A percentile compares a stretch with the other conserved stretches of the same genome.
Evolutionary conservation across 768 basidiomycete species (phyloP).

Genomic region (Suillus discolor): DNA sequence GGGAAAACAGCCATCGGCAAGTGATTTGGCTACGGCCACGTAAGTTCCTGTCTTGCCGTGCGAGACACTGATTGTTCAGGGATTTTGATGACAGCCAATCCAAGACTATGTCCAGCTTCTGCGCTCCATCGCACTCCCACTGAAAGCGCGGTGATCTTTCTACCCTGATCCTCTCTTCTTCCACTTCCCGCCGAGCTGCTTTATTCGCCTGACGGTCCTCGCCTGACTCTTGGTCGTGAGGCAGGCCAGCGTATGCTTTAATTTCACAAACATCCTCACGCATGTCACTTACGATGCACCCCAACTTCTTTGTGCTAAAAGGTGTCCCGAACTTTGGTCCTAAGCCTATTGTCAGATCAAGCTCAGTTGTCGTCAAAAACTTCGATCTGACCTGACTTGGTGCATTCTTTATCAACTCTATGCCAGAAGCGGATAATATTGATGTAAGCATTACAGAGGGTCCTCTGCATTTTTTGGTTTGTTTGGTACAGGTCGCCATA

Average conservation of each 20-base stretch:
- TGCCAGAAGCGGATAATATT: constrained; percentile 27
- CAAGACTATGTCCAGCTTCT: too few species aligned
- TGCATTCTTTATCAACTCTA: constrained; percentile 26
- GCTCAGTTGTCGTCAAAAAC: too few species aligned
- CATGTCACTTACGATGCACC: neutral
- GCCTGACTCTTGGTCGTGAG: neutral
- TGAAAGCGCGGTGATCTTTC: too few species aligned
- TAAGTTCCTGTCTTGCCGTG: neutral
- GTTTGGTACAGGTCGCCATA: constrained; percentile 21
- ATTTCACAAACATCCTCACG: neutral
- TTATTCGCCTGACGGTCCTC: neutral
- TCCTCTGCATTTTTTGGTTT: constrained; percentile 15
- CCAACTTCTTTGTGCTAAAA: constrained; percentile 3
- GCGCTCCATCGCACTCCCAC: too few species aligned
- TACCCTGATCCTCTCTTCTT: too few species aligned
- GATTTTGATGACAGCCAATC: too few species aligned
- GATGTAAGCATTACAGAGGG: constrained; percentile 21
- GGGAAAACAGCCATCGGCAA: neutral
- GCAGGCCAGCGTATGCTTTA: neutral
- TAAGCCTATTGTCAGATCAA: neutral
- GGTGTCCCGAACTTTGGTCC: neutral
- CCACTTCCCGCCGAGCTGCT: too few species aligned
- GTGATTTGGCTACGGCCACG: neutral
- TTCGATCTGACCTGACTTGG: constrained; percentile 2
- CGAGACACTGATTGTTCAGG: too few species aligned